These are phyloP conservation scores for Sugiyamaella sp. DNA, from an alignment of 1,139 yeast genomes.

Conservation along the genomic window DNA sequence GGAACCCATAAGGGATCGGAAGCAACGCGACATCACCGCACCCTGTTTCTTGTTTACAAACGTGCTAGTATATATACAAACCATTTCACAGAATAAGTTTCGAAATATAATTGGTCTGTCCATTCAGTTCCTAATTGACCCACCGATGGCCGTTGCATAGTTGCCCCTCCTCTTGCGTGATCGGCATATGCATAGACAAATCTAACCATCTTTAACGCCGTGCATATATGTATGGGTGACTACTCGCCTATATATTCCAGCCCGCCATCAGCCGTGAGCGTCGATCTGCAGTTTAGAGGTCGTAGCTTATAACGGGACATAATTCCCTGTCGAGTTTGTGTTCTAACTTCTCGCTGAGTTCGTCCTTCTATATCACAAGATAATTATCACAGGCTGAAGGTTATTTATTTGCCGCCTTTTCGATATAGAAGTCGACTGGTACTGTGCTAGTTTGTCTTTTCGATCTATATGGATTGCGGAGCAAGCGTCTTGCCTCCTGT, in stretches of 20 bases:
- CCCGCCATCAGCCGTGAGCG: slow-evolving; percentile 11
- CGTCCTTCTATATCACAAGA: background rate
- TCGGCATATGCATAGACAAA: background rate
- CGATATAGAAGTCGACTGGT: too few species aligned
- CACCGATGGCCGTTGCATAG: too few species aligned
- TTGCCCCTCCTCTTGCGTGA: background rate
- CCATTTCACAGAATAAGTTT: background rate
- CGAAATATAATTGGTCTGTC: background rate
- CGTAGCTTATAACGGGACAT: slow-evolving; percentile 1
- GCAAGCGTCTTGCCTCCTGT: too few species aligned
- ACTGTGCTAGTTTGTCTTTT: too few species aligned
- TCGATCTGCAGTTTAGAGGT: slow-evolving; percentile 12
- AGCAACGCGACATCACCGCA: too few species aligned
- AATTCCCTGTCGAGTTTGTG: background rate
- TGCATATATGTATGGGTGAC: slow-evolving; percentile 7
- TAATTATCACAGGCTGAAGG: background rate
- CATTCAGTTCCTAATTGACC: background rate
- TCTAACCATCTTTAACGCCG: slow-evolving; percentile 10
- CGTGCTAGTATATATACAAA: too few species aligned
- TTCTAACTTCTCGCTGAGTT: background rate
- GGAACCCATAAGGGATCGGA: too few species aligned
- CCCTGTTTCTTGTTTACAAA: too few species aligned
- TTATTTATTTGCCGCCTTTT: too few species aligned
- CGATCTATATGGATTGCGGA: too few species aligned
- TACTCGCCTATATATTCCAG: background rate